A percentile compares a stretch with the other conserved stretches of the same genome.
These are phyloP conservation scores for Senna tora DNA, from an alignment of 306 rosid species.

Conservation along the genomic window DNA sequence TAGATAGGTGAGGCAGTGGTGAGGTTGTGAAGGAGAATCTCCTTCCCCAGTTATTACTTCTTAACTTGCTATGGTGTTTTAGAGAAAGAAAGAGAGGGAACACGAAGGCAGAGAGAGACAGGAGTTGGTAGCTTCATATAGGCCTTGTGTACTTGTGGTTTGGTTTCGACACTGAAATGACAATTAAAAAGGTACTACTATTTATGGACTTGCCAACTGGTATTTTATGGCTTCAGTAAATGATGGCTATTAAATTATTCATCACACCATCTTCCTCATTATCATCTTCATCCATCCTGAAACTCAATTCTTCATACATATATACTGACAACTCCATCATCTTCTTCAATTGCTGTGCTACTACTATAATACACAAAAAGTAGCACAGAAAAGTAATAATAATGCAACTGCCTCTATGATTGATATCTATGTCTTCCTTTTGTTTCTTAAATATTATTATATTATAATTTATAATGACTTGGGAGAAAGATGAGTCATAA, in stretches of 20 bases:
- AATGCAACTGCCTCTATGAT: conserved; percentile 22
- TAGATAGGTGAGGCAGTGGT: no score
- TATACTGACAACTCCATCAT: conserved; percentile 27
- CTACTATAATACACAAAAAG: conserved; percentile 5
- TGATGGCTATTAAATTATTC: neutral
- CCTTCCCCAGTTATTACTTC: neutral
- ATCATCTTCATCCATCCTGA: conserved; percentile 19
- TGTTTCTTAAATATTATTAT: neutral
- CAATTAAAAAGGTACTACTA: conserved; percentile 37
- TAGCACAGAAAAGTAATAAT: conserved; percentile 1
- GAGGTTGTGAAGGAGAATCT: conserved; percentile 21
- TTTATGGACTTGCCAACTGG: conserved; percentile 37
- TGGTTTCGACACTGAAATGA: conserved; percentile 32
- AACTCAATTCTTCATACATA: conserved; percentile 11
- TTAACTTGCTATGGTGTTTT: neutral
- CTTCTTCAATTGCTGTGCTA: neutral
- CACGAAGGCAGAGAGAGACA: conserved; percentile 34
- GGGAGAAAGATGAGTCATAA: neutral
- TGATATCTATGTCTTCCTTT: conserved; percentile 5
- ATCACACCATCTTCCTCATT: neutral
- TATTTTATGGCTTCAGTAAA: neutral
- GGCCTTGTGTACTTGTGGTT: conserved; percentile 43
- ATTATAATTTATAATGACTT: no score
- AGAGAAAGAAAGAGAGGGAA: conserved; percentile 3
- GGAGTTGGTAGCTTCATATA: conserved; percentile 37